Evolutionary conservation across 768 basidiomycete genomes (phyloP).

Genomic region (Collybia sordida): DNA sequence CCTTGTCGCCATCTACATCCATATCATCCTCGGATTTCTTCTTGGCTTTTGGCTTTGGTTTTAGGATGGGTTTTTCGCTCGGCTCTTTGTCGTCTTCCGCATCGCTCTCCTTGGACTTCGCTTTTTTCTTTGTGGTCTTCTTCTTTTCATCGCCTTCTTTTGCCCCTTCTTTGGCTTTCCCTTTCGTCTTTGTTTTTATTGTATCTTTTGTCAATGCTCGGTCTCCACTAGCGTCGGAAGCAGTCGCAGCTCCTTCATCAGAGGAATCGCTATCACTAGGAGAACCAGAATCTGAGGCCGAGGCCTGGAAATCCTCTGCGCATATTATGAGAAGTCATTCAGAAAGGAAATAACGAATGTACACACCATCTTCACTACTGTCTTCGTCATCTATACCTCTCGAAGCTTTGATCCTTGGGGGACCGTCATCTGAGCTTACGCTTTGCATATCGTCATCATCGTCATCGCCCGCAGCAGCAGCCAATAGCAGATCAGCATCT

Average conservation of each 20-base stretch:
- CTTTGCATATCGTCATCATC: constrained; percentile 86
- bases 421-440: constrained; percentile 70
- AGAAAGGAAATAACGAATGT: background rate
- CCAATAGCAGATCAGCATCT: constrained; percentile 77
- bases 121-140: constrained; percentile 38
- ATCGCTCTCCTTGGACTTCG: constrained; percentile 44
- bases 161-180: constrained; percentile 35
- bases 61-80: constrained; percentile 38
- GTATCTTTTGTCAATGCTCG: constrained; percentile 51
- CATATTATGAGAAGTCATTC: background rate
- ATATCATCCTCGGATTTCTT: constrained; percentile 43
- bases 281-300: constrained; percentile 84
- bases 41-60: constrained; percentile 46
- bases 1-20: constrained; percentile 37
- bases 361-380: constrained; percentile 68
- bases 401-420: constrained; percentile 45
- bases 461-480: constrained; percentile 64
- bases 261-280: constrained; percentile 74
- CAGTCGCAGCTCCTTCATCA: constrained; percentile 71
- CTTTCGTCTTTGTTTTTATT: constrained; percentile 39
- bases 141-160: constrained; percentile 32
- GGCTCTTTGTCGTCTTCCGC: constrained; percentile 48
- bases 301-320: constrained; percentile 88
- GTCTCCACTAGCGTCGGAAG: constrained; percentile 84
- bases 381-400: constrained; percentile 71